Conservation (phyloP, 169 alveolate genomes). For the Plasmodium fragile region DNA sequence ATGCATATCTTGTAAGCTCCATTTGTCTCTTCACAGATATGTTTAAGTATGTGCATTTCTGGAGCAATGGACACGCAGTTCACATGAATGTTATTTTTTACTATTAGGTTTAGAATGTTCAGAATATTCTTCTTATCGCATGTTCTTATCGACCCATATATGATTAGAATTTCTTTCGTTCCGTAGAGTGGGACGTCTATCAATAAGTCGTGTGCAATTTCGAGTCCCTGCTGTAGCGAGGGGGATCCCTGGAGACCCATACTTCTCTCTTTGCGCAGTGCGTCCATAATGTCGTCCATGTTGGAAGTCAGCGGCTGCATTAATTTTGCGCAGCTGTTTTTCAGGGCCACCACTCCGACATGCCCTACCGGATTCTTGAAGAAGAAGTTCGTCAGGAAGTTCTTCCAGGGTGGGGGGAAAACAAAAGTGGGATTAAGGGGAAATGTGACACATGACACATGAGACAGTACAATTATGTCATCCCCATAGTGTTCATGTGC, state of each 20-base stretch:
- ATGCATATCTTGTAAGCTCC: constrained; percentile 67
- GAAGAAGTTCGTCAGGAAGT: constrained; percentile 78
- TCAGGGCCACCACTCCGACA: constrained; percentile 81
- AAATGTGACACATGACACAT: neutral
- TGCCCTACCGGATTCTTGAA: constrained; percentile 85
- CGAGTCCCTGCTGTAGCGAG: constrained; percentile 85
- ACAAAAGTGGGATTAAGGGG: neutral
- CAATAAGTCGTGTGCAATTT: constrained; percentile 80
- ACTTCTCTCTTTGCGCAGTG: constrained; percentile 67
- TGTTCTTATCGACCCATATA: constrained; percentile 86
- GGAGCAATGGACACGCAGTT: constrained; percentile 74
- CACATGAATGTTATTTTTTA: constrained; percentile 62
- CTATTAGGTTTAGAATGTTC: constrained; percentile 30
- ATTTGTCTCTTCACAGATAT: constrained; percentile 70
- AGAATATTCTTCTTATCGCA: constrained; percentile 78
- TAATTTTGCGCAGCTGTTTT: constrained; percentile 80
- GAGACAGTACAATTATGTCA: neutral
- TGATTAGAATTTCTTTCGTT: constrained; percentile 82
- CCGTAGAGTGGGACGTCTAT: constrained; percentile 81
- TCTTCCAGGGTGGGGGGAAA: constrained; percentile 24
- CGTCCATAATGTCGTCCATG: constrained; percentile 77
- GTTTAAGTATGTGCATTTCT: constrained; percentile 74
- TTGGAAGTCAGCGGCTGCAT: constrained; percentile 81
- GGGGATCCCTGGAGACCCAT: constrained; percentile 85
- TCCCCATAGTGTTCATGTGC: neutral